Evolutionary conservation across 805 yeast genomes (phyloP).

Genomic region (Clavispora phyllophila): DNA sequence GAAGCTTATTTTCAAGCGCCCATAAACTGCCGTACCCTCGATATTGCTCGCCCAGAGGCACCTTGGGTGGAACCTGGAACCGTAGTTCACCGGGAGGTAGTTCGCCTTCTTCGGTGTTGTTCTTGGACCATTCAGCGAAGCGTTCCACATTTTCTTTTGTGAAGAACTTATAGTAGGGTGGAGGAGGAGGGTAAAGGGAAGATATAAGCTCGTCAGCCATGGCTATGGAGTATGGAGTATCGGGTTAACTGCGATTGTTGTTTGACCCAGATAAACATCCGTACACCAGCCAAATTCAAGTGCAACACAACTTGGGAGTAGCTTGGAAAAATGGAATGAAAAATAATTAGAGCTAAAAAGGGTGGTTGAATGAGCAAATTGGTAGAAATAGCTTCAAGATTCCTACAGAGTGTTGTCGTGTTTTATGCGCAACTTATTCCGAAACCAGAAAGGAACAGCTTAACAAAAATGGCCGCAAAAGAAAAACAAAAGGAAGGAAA

Average conservation of each 20-base stretch:
- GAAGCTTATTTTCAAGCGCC: slow-evolving; percentile 75
- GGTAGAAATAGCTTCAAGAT: too few relatives aligned
- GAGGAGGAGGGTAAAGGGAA: slow-evolving; percentile 92
- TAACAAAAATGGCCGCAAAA: too few relatives aligned
- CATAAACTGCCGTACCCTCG: slow-evolving; percentile 88
- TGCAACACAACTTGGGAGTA: neutral
- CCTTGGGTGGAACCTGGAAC: slow-evolving; percentile 59
- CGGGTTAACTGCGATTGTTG: neutral
- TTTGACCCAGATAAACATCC: neutral
- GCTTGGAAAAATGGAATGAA: too few relatives aligned
- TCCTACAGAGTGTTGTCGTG: too few relatives aligned
- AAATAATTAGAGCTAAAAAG: too few relatives aligned
- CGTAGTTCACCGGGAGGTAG: slow-evolving; percentile 43
- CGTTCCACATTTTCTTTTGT: slow-evolving; percentile 60
- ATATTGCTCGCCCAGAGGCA: slow-evolving; percentile 62
- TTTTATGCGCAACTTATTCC: too few relatives aligned
- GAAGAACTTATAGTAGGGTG: slow-evolving; percentile 71
- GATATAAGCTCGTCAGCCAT: slow-evolving; percentile 40
- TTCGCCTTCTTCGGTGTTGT: neutral
- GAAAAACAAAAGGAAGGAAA: too few relatives aligned
- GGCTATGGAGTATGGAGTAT: neutral
- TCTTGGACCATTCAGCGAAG: slow-evolving; percentile 25
- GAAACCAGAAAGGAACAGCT: too few relatives aligned
- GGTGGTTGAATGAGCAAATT: too few relatives aligned
- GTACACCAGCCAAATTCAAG: neutral